Evolutionary conservation across 345 rosid species (phyloP).

Genomic region (Bruguiera sexangula): DNA sequence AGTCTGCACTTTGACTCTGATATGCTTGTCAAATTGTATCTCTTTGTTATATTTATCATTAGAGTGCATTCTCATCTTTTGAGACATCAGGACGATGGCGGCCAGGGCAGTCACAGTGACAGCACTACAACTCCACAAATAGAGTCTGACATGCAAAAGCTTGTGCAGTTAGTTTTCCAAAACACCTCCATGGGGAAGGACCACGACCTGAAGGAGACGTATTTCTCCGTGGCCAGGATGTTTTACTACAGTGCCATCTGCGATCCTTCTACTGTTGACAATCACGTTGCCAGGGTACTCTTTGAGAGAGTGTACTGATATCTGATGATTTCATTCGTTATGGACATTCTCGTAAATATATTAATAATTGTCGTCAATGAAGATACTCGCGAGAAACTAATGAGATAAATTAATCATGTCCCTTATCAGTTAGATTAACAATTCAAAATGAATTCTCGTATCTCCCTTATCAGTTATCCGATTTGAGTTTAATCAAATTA

Average conservation of each 20-base stretch:
- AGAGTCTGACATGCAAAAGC: conserved; percentile 64
- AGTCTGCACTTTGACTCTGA: neutral
- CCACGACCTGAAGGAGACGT: conserved; percentile 43
- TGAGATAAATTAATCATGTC: too few relatives aligned
- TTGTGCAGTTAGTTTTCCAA: conserved; percentile 48
- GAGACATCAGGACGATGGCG: conserved; percentile 22
- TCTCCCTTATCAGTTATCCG: too few relatives aligned
- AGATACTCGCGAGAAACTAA: neutral
- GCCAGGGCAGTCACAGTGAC: conserved; percentile 12
- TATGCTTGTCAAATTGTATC: too few relatives aligned
- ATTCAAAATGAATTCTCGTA: too few relatives aligned
- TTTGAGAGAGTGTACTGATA: conserved; percentile 48
- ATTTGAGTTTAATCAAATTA: too few relatives aligned
- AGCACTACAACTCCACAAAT: conserved; percentile 26
- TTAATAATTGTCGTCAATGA: too few relatives aligned
- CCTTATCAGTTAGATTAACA: too few relatives aligned
- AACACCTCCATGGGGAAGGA: conserved; percentile 22
- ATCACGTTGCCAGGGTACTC: conserved; percentile 68
- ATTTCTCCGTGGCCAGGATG: conserved; percentile 55
- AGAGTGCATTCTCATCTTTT: neutral
- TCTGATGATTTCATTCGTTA: neutral
- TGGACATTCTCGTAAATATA: neutral
- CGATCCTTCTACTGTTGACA: conserved; percentile 41
- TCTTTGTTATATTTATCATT: neutral
- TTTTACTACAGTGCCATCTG: conserved; percentile 64